These are phyloP conservation scores for Primulina huaijiensis DNA, from an alignment of 257 asterid genomes.

Conservation along the genomic window DNA sequence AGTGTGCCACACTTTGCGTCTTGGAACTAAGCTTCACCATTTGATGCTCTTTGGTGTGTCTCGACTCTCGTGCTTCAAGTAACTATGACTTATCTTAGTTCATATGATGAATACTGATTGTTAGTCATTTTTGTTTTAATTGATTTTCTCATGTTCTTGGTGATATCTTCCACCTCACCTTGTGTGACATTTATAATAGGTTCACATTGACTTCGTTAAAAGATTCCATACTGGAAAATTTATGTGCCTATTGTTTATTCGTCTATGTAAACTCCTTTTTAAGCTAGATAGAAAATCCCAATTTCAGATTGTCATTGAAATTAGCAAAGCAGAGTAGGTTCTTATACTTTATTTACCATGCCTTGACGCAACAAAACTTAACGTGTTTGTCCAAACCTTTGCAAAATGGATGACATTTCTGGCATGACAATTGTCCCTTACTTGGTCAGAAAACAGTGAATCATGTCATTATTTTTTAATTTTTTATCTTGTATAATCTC, in stretches of 20 bases:
- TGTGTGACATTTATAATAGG: background rate
- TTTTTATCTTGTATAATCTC: background rate
- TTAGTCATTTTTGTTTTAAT: background rate
- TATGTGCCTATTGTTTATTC: too few relatives aligned
- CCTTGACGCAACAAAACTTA: background rate
- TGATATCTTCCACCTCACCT: background rate
- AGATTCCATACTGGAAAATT: background rate
- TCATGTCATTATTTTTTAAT: background rate
- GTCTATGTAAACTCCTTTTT: background rate
- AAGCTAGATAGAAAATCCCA: background rate
- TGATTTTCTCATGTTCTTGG: background rate
- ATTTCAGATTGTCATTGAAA: background rate
- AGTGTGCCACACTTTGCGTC: background rate
- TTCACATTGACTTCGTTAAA: background rate
- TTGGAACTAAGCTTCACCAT: background rate
- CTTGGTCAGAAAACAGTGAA: background rate
- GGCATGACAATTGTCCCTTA: background rate
- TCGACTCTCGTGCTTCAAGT: background rate
- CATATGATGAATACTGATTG: background rate
- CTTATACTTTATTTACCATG: background rate
- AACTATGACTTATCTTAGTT: background rate
- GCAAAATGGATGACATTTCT: background rate
- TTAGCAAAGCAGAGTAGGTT: background rate
- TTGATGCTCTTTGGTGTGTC: too few relatives aligned
- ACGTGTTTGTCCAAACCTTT: background rate